Percentiles rank a stretch among this genome's conserved stretches.
These are phyloP conservation scores for Martiniozyma abietophila DNA, from an alignment of 805 yeast species.

Conservation along the genomic window DNA sequence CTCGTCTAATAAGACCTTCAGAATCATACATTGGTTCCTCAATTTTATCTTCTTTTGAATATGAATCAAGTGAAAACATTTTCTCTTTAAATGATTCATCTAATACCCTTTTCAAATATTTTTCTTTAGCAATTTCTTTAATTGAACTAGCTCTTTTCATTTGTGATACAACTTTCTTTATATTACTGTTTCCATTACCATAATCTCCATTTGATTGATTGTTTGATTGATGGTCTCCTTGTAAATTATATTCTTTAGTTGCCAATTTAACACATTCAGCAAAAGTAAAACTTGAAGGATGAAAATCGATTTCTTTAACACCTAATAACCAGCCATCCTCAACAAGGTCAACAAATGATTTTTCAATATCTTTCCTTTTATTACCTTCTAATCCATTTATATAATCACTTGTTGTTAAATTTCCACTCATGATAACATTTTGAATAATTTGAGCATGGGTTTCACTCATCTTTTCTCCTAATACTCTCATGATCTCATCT, in stretches of 20 bases:
- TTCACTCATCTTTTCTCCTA: slow-evolving; percentile 36
- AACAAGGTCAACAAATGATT: slow-evolving; percentile 35
- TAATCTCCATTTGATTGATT: not conserved
- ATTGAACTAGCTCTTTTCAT: slow-evolving; percentile 52
- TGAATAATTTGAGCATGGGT: slow-evolving; percentile 51
- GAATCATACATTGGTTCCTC: slow-evolving; percentile 3
- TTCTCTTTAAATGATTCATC: slow-evolving; percentile 6
- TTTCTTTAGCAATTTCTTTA: slow-evolving; percentile 41
- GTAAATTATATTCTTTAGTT: slow-evolving; percentile 16
- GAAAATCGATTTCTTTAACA: slow-evolving; percentile 27
- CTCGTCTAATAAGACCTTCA: slow-evolving; percentile 24
- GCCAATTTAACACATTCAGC: slow-evolving; percentile 27
- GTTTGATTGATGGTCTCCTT: not conserved
- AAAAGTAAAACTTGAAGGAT: slow-evolving; percentile 24
- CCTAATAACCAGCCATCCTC: slow-evolving; percentile 43
- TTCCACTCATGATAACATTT: slow-evolving; percentile 62
- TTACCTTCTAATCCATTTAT: slow-evolving; percentile 21
- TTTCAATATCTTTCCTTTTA: slow-evolving; percentile 23
- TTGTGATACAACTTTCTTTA: slow-evolving; percentile 34
- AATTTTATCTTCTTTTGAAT: slow-evolving; percentile 1
- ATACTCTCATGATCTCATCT: slow-evolving; percentile 59
- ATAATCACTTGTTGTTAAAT: slow-evolving; percentile 47
- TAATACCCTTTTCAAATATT: slow-evolving; percentile 11
- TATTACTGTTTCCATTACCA: slow-evolving; percentile 3
- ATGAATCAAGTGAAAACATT: slow-evolving; percentile 1